A percentile compares a stretch with the other conserved stretches of the same genome.
Conservation (phyloP, 2,329 filamentous ascomycete species). For the Colletotrichum nymphaeae region DNA sequence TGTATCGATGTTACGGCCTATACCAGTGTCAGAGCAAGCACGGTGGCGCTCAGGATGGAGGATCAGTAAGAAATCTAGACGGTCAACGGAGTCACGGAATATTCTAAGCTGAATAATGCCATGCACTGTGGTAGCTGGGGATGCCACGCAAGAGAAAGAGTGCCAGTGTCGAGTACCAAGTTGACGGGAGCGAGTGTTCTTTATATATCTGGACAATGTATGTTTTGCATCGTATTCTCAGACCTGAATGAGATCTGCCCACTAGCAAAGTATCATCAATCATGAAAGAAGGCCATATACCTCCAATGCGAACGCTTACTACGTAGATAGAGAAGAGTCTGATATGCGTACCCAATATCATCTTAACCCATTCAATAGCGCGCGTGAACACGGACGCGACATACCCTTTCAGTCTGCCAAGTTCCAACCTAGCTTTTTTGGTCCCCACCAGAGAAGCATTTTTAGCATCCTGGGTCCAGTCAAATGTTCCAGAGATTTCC, state of each 20-base stretch:
- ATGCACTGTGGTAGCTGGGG: not conserved
- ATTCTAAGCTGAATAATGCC: not conserved
- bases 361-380: constrained; percentile 4
- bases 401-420: not conserved
- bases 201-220: not conserved
- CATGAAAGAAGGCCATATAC: not conserved
- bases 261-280: not conserved
- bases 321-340: not conserved
- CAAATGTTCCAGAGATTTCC: constrained; percentile 1
- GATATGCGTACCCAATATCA: not conserved
- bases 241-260: not conserved
- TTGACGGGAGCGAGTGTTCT: not conserved
- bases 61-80: not conserved
- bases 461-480: constrained; percentile 14
- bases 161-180: not conserved
- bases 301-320: not conserved
- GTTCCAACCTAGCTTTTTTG: not conserved
- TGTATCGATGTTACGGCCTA: constrained; percentile 13
- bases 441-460: constrained; percentile 30
- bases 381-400: constrained; percentile 4
- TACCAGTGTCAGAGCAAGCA: not conserved
- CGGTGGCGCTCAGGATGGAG: not conserved
- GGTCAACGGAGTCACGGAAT: not conserved
- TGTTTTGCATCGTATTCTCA: not conserved
- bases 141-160: not conserved